phyloP scores from a whole-genome alignment of 441 rosid species.

The Gossypium trilobum region DNA sequence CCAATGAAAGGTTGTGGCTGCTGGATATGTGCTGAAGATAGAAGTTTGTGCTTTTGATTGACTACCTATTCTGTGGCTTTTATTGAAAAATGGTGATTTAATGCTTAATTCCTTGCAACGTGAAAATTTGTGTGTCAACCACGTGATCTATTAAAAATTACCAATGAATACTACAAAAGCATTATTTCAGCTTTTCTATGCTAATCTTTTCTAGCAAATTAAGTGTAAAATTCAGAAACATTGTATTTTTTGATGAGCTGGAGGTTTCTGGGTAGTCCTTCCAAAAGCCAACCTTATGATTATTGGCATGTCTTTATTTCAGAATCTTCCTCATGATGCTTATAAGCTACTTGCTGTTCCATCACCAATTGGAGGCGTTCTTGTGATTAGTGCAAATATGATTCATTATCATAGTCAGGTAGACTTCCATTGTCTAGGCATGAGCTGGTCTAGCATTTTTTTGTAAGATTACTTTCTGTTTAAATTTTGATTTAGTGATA shows the following conservation, averaged over 20 bases:
- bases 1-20: background rate
- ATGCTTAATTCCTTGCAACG: background rate
- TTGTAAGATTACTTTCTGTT: constrained; percentile 12
- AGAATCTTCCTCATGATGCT: constrained; percentile 96
- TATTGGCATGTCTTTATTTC: constrained; percentile 22
- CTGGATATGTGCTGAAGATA: background rate
- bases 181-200: background rate
- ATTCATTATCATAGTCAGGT: constrained; percentile 98
- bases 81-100: background rate
- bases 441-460: constrained; percentile 13
- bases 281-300: background rate
- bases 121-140: background rate
- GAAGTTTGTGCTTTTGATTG: background rate
- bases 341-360: constrained; percentile 97
- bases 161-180: background rate
- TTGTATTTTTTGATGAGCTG: constrained; percentile 5
- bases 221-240: constrained; percentile 3
- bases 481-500: constrained; percentile 3
- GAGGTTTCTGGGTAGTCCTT: background rate
- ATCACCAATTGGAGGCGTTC: constrained; percentile 94
- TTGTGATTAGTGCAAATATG: constrained; percentile 75
- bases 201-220: constrained; percentile 7
- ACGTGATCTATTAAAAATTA: background rate
- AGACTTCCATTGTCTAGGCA: constrained; percentile 12
- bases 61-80: background rate